Base-by-base conservation (phyloP, 2,329 filamentous ascomycete species). In the Calonectria ilicicola region DNA sequence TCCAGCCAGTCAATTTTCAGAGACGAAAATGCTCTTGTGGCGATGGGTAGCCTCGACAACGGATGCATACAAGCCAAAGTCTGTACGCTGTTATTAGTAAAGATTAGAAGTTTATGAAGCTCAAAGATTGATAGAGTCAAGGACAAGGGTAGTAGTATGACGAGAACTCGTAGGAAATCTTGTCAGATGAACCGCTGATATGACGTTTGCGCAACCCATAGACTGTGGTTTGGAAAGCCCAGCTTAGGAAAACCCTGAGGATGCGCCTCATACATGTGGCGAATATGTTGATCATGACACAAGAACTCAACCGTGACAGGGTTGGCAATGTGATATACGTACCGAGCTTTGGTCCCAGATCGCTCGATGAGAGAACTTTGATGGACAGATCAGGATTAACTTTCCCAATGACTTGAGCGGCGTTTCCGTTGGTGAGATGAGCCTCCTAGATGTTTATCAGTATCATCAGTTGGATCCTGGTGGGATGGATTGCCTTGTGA, bases 31-130 rank as follows among this genome's bases (percentile, higher is more conserved):
- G 73, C 91, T 87, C 80, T 93, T 94, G 82, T 95, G 91, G 63
- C 92, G 90, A 84, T 98, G 96, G 40, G 95, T 97, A 42, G 92
- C 93, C 70, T 98, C 94, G 19, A 98, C 96, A 3, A 98, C 93
- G 0, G 93, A 91, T 70, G 94, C 92, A 72, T 92, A 93, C 40
- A 95, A 89, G 66, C 88, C 89, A 83, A 94, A 94, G 85, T 98
- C 95, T 96, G 71, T 2, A 29, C 5, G n/a, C 9, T 14, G 68
- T 46, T 69, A 67, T 49, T 53, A 70, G 29, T 15, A 46, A 32
- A 29, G 32, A 9, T 46, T 8, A 14, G 40, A 15, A 9, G 53
- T 19, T 12, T 21, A 40, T 3, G 35, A 2, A 40, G 53, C n/a
- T 12, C 7, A 40, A 27, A 15, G 14, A 21, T 40, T 23, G 15